Evolutionary conservation across 2,329 filamentous ascomycete species (phyloP), one percentile per base, ranked within the genome.

Genomic region (Botryotinia convoluta): DNA sequence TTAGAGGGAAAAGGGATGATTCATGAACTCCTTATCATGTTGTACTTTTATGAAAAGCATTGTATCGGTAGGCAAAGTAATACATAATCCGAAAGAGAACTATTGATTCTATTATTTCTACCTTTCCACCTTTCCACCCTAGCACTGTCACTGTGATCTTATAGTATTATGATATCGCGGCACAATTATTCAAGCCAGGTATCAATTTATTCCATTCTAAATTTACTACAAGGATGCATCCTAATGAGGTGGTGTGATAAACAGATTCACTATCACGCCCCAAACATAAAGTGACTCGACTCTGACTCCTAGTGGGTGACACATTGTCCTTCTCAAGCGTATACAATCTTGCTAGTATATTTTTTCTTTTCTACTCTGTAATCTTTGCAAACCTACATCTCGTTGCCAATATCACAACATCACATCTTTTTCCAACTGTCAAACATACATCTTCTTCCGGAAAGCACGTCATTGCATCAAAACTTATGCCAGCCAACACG

Each of bases 31-130:
- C 29, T 42, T 69, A 57, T 67, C 32, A 54, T 57, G 37, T 16
- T 59, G 10, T 44, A 42, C 48, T 42, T n/a, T 69, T 68, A 68
- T 37, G 26, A 57, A 68, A 57, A 57, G 48, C 18, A 12, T 68
- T 68, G 48, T 57, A 57, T 57, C n/a, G 29, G 54, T 57, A 69
- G 48, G 48, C 48, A 42, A 69, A 69, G 10, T 69, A 42, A 59
- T 69, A 42, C 9, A 57, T 57, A 57, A 57, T 57, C 18, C 42
- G 18, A 26, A 68, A 42, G 48, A 42, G 39, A 7, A 9, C 12
- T n/a, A 42, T 32, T 69, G 18, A 16, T 44, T 69, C 37, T 57
- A 42, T 44, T 42, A 44, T 10, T 12, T 16, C 29, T 39, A 42
- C 14, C 1, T 57, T 57, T 14, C 54, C 1, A 42, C 14, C 1